Conservation (phyloP, 331 rosid genomes). For the Stylosanthes scabra region DNA sequence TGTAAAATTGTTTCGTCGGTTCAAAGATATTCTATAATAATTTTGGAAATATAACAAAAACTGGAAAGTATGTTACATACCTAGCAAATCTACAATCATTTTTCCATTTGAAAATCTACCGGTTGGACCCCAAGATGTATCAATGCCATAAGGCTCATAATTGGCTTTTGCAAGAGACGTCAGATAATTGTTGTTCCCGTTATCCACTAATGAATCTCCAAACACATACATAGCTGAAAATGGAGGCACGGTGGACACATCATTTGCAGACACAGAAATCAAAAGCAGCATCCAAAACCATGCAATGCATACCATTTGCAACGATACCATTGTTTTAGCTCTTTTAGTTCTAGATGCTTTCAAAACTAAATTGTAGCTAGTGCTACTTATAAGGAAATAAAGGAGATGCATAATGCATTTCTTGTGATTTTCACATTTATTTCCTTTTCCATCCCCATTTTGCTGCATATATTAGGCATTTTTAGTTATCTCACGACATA, state of each 20-base stretch:
- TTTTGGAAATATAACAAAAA: neutral
- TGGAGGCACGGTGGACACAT: constrained; percentile 4
- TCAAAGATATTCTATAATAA: neutral
- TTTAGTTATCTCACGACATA: neutral
- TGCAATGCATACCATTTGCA: neutral
- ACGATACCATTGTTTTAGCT: neutral
- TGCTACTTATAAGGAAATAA: constrained; percentile 6
- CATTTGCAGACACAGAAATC: neutral
- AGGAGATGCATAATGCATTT: neutral
- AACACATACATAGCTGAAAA: constrained; percentile 55
- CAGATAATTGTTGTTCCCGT: constrained; percentile 48
- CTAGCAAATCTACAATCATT: constrained; percentile 40
- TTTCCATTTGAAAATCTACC: constrained; percentile 52
- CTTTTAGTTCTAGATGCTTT: neutral
- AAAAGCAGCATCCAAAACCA: constrained; percentile 35
- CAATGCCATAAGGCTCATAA: constrained; percentile 47
- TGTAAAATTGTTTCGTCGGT: constrained; percentile 32
- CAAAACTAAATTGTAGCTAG: neutral
- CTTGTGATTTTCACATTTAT: constrained; percentile 10
- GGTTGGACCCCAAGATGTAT: constrained; percentile 40
- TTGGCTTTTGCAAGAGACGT: constrained; percentile 46
- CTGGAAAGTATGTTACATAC: constrained; percentile 24
- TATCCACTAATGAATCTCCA: constrained; percentile 50
- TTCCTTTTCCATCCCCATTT: too few relatives aligned
- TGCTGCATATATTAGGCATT: constrained; percentile 28